Evolutionary conservation across 1,284 basidiomycete species (phyloP).

Genomic region (Earliella scabrosa): DNA sequence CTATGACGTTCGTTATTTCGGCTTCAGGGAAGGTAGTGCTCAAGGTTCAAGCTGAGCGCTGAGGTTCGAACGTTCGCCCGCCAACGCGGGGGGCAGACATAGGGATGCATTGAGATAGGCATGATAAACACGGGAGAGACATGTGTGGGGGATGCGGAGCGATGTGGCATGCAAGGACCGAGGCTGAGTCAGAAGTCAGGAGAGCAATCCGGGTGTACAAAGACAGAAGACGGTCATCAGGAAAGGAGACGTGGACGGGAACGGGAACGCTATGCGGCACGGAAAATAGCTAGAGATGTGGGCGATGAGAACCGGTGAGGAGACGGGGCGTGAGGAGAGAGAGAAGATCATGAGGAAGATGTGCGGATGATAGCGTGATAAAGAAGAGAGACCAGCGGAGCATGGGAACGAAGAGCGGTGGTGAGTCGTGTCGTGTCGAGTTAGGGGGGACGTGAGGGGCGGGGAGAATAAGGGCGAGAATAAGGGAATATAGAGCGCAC

Average conservation of each 20-base stretch:
- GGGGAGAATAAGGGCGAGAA: no score
- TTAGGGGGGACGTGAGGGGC: no score
- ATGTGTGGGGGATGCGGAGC: slow-evolving; percentile 1
- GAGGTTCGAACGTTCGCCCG: no score
- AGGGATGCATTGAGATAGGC: slow-evolving; percentile 16
- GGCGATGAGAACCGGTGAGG: neutral
- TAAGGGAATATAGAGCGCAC: no score
- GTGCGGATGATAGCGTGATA: neutral
- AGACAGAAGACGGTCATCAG: neutral
- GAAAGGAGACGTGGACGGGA: neutral
- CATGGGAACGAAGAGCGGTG: neutral
- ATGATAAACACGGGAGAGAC: slow-evolving; percentile 7
- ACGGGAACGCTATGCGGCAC: neutral
- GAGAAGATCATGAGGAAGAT: neutral
- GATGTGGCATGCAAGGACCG: slow-evolving; percentile 2
- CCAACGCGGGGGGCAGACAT: neutral
- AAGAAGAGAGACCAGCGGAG: neutral
- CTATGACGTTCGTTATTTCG: no score
- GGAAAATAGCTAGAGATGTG: neutral
- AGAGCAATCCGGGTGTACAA: neutral
- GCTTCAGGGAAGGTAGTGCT: no score
- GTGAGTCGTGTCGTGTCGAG: no score
- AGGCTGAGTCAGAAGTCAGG: neutral
- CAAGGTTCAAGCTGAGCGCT: no score
- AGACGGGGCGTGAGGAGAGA: neutral